phyloP scores from a whole-genome alignment of 2,329 filamentous ascomycete species.

The Colletotrichum cereale region DNA sequence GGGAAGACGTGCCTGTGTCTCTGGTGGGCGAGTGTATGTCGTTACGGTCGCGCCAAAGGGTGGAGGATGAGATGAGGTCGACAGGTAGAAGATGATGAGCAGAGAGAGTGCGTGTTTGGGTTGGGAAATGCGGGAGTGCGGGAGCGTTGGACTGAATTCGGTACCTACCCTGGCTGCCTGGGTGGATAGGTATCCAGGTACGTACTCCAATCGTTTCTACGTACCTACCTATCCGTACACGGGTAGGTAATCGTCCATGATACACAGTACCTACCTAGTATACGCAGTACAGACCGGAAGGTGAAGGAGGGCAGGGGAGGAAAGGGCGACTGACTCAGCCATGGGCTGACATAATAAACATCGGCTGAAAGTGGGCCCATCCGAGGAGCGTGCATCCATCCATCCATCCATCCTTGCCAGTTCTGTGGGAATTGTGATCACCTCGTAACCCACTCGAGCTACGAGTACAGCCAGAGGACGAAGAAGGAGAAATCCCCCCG shows the following conservation, averaged over 20 bases:
- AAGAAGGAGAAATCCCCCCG: neutral
- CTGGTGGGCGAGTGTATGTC: neutral
- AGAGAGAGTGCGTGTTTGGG: neutral
- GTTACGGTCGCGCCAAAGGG: slow-evolving; percentile 29
- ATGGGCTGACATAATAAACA: slow-evolving; percentile 18
- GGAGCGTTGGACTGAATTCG: too few relatives aligned
- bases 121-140: neutral
- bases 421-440: slow-evolving; percentile 13
- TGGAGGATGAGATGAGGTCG: slow-evolving; percentile 26
- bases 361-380: neutral
- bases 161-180: too few relatives aligned
- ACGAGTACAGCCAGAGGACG: neutral
- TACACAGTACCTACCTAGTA: too few relatives aligned
- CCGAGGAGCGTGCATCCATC: neutral
- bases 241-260: too few relatives aligned
- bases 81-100: neutral
- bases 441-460: neutral
- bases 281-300: neutral
- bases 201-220: neutral
- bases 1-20: slow-evolving; percentile 13
- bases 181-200: too few relatives aligned
- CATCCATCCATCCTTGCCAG: neutral
- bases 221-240: too few relatives aligned
- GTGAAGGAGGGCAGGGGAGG: neutral
- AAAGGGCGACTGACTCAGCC: slow-evolving; percentile 13